Evolutionary conservation across 2,329 filamentous ascomycete genomes (phyloP), one percentile per base, ranked within the genome.

Genomic region (Tolypocladium ovalisporum): DNA sequence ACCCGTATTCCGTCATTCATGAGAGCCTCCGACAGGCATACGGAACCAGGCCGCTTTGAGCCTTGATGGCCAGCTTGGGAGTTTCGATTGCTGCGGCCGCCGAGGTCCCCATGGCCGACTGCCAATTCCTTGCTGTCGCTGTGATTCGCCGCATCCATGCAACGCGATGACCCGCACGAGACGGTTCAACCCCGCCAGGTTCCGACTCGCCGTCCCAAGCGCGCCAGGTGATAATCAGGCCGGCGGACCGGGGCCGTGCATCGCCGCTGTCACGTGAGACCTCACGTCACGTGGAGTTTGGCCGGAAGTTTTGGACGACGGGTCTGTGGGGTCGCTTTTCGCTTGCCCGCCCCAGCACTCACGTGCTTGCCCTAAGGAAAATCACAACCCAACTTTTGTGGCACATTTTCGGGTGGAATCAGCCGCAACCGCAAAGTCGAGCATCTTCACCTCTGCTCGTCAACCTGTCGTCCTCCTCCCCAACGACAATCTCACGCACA

Each of bases 321-420:
- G 13, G 1, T 15, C 29, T 36, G 36, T 29, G 39, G 36, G 34
- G 22, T n/a, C 6, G n/a, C n/a, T 32, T 32, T 66, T 65, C 63
- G 62, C 63, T 61, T 62, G 58, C 56, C 66, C 64, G 62, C 62
- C 63, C 62, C 59, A 55, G 61, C 63, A 60, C 67, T 71, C 69
- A 73, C 71, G 71, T 72, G 71, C 68, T 65, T 72, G 72, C 72
- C 72, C 72, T 75, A 73, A 74, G 65, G 61, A 69, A 73, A 72
- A 67, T 68, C 71, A 73, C 69, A 73, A 71, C 64, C 62, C 66
- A 68, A 61, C 66, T 65, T 64, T 52, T 17, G 59, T 57, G 61
- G 59, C 65, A 68, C 64, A 68, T 67, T 71, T 71, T 68, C 62
- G 63, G 37, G 66, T 65, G 63, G 62, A 60, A 63, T 61, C 63